phyloP scores from a whole-genome alignment of 2,329 filamentous ascomycete species.

The Colletotrichum eleusines region DNA sequence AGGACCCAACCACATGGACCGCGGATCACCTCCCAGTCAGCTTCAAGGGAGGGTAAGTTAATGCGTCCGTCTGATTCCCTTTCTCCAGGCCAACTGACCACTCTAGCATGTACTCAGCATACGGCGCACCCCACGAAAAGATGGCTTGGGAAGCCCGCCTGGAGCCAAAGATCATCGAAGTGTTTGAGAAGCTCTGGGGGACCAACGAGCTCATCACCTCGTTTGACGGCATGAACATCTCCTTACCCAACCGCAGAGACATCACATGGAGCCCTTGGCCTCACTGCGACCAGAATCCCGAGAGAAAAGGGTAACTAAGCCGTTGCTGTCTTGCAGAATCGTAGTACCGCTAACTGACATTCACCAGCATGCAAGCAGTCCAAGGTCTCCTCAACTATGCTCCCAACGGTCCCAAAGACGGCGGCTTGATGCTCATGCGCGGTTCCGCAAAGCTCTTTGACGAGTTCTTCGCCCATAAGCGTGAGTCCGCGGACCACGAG shows the following conservation, averaged over 20 bases:
- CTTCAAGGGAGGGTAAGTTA: constrained; percentile 52
- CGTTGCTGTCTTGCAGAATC: rapidly evolving
- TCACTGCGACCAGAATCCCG: constrained; percentile 57
- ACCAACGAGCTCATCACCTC: constrained; percentile 47
- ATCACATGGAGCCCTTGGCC: constrained; percentile 57
- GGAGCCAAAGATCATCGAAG: constrained; percentile 55
- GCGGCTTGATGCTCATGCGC: constrained; percentile 59
- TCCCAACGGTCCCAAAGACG: constrained; percentile 59
- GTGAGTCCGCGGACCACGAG: constrained; percentile 46
- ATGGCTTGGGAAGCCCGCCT: constrained; percentile 58
- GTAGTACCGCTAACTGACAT: neutral
- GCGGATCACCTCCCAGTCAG: constrained; percentile 56
- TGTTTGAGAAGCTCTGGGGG: constrained; percentile 57
- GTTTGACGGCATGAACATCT: constrained; percentile 55
- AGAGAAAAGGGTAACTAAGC: constrained; percentile 52
- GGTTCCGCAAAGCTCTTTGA: constrained; percentile 56
- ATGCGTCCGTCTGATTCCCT: rapidly evolving
- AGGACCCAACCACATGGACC: constrained; percentile 56
- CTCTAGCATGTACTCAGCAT: constrained; percentile 55
- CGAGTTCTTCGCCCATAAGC: constrained; percentile 57
- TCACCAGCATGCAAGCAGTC: constrained; percentile 48
- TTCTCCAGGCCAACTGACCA: neutral
- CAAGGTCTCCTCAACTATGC: constrained; percentile 59
- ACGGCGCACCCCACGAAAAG: constrained; percentile 56
- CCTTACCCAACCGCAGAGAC: constrained; percentile 55